Base-by-base conservation (phyloP, 2,329 filamentous ascomycete species). In the Colletotrichum orchidophilum region DNA sequence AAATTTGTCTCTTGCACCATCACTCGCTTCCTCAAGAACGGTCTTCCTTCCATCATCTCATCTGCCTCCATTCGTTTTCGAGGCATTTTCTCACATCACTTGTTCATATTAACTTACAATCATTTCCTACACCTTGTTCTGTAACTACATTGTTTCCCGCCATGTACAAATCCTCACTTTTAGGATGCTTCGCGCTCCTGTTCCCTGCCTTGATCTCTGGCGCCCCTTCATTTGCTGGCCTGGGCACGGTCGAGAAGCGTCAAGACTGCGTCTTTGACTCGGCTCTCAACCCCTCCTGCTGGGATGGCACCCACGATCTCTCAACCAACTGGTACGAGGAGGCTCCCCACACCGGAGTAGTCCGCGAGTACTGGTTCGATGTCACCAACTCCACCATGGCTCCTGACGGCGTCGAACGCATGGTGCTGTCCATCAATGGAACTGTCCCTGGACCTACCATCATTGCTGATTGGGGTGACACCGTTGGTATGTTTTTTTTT, bases 371-470 rank as follows among this genome's bases (percentile, higher is more conserved):
- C 76, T 85, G 81, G 80, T 77, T 86, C 11, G 80, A 83, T 7
- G 61, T 86, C 15, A 77, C 77, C 1, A 81, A 86, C 27, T 77
- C 78, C 54, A 83, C 79, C 12, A 76, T 79, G 42, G 76, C 81
- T 13, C 85, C 85, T 0, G 87, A 89, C 77, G 87, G 87, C 8
- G 77, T 84, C 8, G 75, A 78, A 12, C 79, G 83, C 2, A 66
- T 76, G 2, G 79, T 78, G 31, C 79, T 83, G 75, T 82, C 88
- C 13, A 76, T 91, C 76, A 91, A 91, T 73, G 87, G 86, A 3
- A 81, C 85, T 53, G 86, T 90, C 68, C 90, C 90, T 0, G 91
- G 90, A 0, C 91, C 90, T 1, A 84, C 84, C 1, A 85, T 92
- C 52, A 80, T 84, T 59, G 88, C 86, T 8, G 82, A 88, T 73